Percentiles rank a stretch among this genome's conserved stretches.
Evolutionary conservation across 2,329 filamentous ascomycete species (phyloP).

Genomic region (Diaporthe capsici): DNA sequence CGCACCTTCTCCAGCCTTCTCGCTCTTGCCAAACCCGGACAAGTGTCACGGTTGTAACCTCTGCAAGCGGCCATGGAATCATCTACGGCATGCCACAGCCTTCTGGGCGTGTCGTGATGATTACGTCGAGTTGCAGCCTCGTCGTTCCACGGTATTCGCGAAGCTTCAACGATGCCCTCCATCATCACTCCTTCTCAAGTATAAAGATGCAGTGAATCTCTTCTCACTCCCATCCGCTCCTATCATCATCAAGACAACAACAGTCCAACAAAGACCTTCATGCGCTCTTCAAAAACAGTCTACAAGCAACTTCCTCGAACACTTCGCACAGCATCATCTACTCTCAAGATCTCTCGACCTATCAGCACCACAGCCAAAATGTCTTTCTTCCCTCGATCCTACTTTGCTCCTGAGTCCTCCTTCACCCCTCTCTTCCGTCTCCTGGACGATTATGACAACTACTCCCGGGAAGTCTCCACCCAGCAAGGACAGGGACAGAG

Average conservation of each 20-base stretch:
- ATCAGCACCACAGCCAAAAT: constrained; percentile 60
- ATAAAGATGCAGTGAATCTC: constrained; percentile 37
- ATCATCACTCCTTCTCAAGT: constrained; percentile 16
- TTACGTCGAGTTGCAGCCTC: constrained; percentile 39
- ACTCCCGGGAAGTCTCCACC: constrained; percentile 57
- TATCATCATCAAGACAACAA: constrained; percentile 31
- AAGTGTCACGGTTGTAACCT: constrained; percentile 26
- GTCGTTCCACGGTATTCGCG: constrained; percentile 37
- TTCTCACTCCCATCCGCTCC: neutral
- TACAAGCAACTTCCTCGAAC: constrained; percentile 39
- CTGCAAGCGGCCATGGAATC: constrained; percentile 42
- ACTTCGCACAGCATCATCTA: constrained; percentile 33
- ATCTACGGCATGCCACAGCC: constrained; percentile 31
- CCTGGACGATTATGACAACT: constrained; percentile 74
- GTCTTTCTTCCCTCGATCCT: constrained; percentile 71
- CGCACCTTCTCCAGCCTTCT: constrained; percentile 36
- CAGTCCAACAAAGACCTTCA: constrained; percentile 24
- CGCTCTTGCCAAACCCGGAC: neutral
- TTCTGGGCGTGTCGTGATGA: constrained; percentile 35
- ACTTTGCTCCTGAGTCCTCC: constrained; percentile 62
- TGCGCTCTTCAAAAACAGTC: constrained; percentile 41
- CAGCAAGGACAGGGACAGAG: constrained; percentile 20
- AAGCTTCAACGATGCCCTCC: constrained; percentile 20
- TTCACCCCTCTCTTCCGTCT: constrained; percentile 75
- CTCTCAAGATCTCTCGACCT: constrained; percentile 46